Evolutionary conservation across 2,329 filamentous ascomycete genomes (phyloP).

Genomic region (Verticillium nubilum): DNA sequence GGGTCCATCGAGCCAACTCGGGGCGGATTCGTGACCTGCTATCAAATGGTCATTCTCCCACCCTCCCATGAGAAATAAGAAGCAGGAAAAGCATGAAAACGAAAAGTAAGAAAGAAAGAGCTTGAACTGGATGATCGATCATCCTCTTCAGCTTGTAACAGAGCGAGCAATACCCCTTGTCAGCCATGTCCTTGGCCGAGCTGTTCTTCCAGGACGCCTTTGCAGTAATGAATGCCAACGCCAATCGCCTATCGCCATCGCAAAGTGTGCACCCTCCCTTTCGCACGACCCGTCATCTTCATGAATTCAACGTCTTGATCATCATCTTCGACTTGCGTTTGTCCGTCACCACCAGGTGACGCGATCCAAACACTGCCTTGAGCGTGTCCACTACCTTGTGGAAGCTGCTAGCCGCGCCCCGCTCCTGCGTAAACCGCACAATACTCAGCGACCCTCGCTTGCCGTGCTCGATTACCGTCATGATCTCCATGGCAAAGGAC

Average conservation of each 20-base stretch:
- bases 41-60: background rate
- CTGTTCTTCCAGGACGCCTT: conserved; percentile 2
- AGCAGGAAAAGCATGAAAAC: conserved; percentile 8
- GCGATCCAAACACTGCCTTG: conserved; percentile 59
- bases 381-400: conserved; percentile 76
- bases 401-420: conserved; percentile 88
- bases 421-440: conserved; percentile 81
- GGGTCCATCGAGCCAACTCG: background rate
- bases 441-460: conserved; percentile 72
- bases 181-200: conserved; percentile 5
- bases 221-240: conserved; percentile 5
- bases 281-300: conserved; percentile 12
- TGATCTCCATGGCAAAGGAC: conserved; percentile 81
- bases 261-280: background rate
- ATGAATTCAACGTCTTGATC: conserved; percentile 59
- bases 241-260: conserved; percentile 9
- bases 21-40: background rate
- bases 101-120: conserved; percentile 5
- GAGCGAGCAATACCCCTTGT: background rate
- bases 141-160: background rate
- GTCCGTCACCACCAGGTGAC: conserved; percentile 64
- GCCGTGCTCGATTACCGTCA: conserved; percentile 83
- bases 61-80: background rate
- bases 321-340: conserved; percentile 65
- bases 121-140: conserved; percentile 2